phyloP scores from a whole-genome alignment of 169 alveolate species.

The Cryptosporidium canis region DNA sequence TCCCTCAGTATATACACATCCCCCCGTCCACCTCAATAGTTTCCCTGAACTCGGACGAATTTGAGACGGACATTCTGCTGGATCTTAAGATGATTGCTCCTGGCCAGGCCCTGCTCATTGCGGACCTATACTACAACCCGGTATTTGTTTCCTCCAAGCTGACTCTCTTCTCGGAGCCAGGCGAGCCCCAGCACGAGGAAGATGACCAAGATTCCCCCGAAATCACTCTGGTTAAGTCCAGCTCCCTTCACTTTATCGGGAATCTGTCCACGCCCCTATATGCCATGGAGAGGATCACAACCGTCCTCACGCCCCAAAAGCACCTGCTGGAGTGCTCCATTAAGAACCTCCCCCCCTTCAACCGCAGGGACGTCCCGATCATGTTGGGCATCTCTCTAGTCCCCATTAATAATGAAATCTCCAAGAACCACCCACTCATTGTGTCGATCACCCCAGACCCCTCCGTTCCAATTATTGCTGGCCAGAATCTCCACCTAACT shows the following conservation, averaged over 20 bases:
- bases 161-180: conserved; percentile 23
- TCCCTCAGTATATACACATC: conserved; percentile 41
- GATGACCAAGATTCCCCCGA: background rate
- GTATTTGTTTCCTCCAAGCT: conserved; percentile 17
- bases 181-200: background rate
- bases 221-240: conserved; percentile 4
- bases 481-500: conserved; percentile 73
- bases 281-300: conserved; percentile 13
- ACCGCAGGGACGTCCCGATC: conserved; percentile 10
- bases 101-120: conserved; percentile 20
- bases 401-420: conserved; percentile 4
- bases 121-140: conserved; percentile 47
- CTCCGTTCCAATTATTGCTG: conserved; percentile 75
- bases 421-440: conserved; percentile 62
- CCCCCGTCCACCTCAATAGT: background rate
- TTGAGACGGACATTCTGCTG: conserved; percentile 23
- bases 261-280: conserved; percentile 21
- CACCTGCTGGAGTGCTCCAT: conserved; percentile 25
- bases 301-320: conserved; percentile 1
- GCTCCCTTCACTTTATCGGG: conserved; percentile 17
- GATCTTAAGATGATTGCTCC: background rate
- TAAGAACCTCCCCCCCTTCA: conserved; percentile 29
- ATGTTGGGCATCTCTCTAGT: conserved; percentile 26
- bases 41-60: background rate
- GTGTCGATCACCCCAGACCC: conserved; percentile 77